Evolutionary conservation across 2,329 filamentous ascomycete genomes (phyloP).

Genomic region (Calonectria honghensis): DNA sequence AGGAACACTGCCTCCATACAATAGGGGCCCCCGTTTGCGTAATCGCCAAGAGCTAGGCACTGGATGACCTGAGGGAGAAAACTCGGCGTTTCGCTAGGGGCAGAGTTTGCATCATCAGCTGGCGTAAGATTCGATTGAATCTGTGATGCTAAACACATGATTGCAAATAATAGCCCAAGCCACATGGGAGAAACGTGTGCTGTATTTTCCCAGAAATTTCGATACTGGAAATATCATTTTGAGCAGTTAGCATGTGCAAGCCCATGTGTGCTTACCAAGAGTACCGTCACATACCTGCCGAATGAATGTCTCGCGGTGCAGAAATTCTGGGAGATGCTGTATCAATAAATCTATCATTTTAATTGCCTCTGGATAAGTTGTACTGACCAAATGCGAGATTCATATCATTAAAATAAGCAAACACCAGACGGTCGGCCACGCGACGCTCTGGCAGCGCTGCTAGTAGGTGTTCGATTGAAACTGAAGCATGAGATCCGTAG

Average conservation of each 20-base stretch:
- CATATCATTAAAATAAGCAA: conserved; percentile 32
- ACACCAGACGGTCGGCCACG: conserved; percentile 30
- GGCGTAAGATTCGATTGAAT: background rate
- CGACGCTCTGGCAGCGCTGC: conserved; percentile 22
- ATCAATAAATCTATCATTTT: no score
- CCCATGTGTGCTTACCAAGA: background rate
- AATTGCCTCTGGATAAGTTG: background rate
- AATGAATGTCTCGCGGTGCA: conserved; percentile 25
- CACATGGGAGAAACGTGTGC: conserved; percentile 27
- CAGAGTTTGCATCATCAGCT: background rate
- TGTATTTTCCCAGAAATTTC: conserved; percentile 29
- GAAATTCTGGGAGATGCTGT: background rate
- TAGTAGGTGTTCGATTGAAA: conserved; percentile 18
- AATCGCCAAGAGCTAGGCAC: conserved; percentile 28
- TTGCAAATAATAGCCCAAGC: conserved; percentile 30
- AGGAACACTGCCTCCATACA: conserved; percentile 32
- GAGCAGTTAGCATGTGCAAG: background rate
- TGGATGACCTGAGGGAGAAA: conserved; percentile 31
- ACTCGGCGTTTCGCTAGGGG: background rate
- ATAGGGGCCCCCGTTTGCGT: conserved; percentile 30
- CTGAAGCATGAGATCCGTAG: background rate
- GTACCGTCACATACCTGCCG: conserved; percentile 16
- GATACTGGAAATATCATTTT: conserved; percentile 13
- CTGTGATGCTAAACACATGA: conserved; percentile 27
- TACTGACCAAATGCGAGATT: conserved; percentile 27